phyloP scores from a whole-genome alignment of 768 basidiomycete species.

The Mycena haematopus region DNA sequence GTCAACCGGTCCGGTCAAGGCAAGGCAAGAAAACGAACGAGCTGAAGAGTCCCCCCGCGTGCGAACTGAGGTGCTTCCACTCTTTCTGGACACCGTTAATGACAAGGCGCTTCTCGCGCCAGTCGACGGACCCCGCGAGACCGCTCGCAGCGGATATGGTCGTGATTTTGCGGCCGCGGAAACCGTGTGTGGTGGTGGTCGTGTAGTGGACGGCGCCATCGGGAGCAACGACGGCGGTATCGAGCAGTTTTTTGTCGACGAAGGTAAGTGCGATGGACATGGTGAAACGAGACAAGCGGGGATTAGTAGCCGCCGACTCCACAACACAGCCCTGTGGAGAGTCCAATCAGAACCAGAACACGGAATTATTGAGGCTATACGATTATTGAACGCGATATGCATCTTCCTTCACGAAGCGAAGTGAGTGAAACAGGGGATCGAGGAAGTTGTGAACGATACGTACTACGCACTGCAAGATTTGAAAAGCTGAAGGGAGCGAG shows the following conservation, averaged over 20 bases:
- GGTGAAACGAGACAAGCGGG: too few relatives aligned
- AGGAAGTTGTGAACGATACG: too few relatives aligned
- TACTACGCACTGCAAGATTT: too few relatives aligned
- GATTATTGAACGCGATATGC: too few relatives aligned
- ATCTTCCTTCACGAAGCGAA: too few relatives aligned
- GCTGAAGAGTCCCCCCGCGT: not conserved
- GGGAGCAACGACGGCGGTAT: not conserved
- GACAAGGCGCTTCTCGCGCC: constrained; percentile 7
- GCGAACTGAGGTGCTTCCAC: not conserved
- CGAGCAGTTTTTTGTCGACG: not conserved
- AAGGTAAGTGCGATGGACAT: not conserved
- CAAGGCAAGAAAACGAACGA: not conserved
- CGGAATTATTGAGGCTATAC: too few relatives aligned
- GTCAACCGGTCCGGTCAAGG: too few relatives aligned
- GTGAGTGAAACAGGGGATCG: too few relatives aligned
- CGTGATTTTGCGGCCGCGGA: constrained; percentile 5
- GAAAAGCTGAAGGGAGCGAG: too few relatives aligned
- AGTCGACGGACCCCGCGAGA: not conserved
- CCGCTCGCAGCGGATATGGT: constrained; percentile 2
- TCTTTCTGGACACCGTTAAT: constrained; percentile 1
- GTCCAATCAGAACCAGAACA: too few relatives aligned
- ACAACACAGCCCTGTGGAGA: too few relatives aligned
- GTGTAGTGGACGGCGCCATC: not conserved
- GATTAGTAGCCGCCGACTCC: too few relatives aligned
- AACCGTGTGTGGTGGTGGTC: not conserved